Evolutionary conservation across 2,329 filamentous ascomycete species (phyloP), one percentile per base, ranked within the genome.

Genomic region (Celoporthe dispersa): DNA sequence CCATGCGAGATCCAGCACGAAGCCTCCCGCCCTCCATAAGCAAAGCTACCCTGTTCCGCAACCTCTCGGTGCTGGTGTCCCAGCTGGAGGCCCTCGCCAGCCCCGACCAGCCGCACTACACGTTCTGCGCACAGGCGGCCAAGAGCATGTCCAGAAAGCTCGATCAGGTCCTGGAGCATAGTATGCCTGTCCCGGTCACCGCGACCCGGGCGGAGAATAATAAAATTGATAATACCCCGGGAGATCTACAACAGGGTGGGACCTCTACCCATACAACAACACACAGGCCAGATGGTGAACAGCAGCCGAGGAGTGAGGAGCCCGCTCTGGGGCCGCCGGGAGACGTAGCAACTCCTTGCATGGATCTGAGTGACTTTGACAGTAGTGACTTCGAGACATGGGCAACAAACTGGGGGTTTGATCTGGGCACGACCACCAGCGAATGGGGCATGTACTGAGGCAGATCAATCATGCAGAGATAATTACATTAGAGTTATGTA

Each of bases 71-170:
- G 35, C 28, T 66, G 8, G 37, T 66, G 25, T 66, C 33, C n/a
- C 64, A 66, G 12, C 25, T 66, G n/a, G 64, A 66, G 51, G 28
- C 35, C 51, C 51, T 64, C 25, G 62, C 62, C 39, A 33, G 25
- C 62, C 62, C 62, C 25, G 62, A 48, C 14, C 25, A 51, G 25
- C 39, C 62, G 16, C 48, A 44, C 28, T 51, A 51, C 41, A 4
- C 39, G 7, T 64, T 51, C 41, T 64, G 62, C 25, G 31, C 48
- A 2, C 62, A 64, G 12, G 41, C 62, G 12, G 62, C 62, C 37
- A 64, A 51, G 41, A 64, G n/a, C 25, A 51, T 64, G n/a, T 51
- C 62, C 16, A 51, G 64, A 14, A 65, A 37, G 33, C 63, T 66
- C 22, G 64, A 59, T 25, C 35, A 44, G 28, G 25, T 41, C 25